Evolutionary conservation across 1,284 basidiomycete genomes (phyloP).

Genomic region (Laetiporus sulphureus): DNA sequence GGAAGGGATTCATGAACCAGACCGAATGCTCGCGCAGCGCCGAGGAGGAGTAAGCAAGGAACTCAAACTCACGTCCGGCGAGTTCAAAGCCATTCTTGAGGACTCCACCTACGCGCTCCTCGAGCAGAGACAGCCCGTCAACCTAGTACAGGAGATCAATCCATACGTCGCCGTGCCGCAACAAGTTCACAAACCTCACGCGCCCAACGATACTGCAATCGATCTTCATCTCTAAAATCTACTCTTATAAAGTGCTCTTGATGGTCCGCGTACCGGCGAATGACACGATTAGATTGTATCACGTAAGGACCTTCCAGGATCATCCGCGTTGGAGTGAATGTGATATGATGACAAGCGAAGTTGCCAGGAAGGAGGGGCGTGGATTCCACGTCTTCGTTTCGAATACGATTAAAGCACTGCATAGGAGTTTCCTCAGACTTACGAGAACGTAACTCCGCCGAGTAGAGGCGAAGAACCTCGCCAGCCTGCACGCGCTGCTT

Average conservation of each 20-base stretch:
- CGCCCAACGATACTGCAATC: slow-evolving; percentile 60
- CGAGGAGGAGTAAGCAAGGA: slow-evolving; percentile 70
- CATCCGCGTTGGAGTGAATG: slow-evolving; percentile 66
- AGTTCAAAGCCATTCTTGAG: slow-evolving; percentile 61
- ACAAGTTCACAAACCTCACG: slow-evolving; percentile 33
- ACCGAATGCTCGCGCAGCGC: slow-evolving; percentile 66
- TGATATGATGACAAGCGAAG: slow-evolving; percentile 57
- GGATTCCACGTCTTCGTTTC: not conserved
- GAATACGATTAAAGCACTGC: slow-evolving; percentile 38
- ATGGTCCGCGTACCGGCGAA: slow-evolving; percentile 52
- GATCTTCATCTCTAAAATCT: slow-evolving; percentile 74
- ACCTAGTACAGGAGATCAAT: slow-evolving; percentile 23
- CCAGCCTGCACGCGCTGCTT: slow-evolving; percentile 29
- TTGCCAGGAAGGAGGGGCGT: slow-evolving; percentile 22
- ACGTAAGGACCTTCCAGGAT: slow-evolving; percentile 67
- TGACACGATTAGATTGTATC: slow-evolving; percentile 58
- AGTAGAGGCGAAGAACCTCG: slow-evolving; percentile 45
- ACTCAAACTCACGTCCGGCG: slow-evolving; percentile 64
- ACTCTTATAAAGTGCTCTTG: slow-evolving; percentile 69
- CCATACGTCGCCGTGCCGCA: no score
- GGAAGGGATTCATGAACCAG: slow-evolving; percentile 69
- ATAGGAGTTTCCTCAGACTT: slow-evolving; percentile 36
- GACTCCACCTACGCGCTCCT: slow-evolving; percentile 54
- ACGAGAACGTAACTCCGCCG: slow-evolving; percentile 36
- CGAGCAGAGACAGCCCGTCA: slow-evolving; percentile 50